phyloP scores from a whole-genome alignment of 2,329 filamentous ascomycete genomes.

The Verticillium dahliae region DNA sequence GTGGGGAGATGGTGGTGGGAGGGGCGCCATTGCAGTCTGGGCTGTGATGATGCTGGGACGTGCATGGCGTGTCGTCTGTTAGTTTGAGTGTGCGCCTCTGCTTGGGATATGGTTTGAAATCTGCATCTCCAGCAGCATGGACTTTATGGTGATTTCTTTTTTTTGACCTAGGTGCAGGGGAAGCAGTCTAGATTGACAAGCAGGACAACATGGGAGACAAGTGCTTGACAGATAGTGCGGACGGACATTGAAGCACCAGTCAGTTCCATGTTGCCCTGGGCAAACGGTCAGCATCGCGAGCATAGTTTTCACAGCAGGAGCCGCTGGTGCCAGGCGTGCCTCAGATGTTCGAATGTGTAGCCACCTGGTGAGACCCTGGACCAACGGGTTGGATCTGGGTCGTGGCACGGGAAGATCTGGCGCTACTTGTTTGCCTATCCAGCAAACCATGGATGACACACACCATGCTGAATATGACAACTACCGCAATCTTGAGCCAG shows the following conservation, averaged over 20 bases:
- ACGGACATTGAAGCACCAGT: neutral
- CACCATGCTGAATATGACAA: neutral
- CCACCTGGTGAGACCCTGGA: neutral
- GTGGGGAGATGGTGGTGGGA: neutral
- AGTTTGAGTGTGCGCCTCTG: too few relatives aligned
- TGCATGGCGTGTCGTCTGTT: neutral
- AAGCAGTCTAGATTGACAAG: too few relatives aligned
- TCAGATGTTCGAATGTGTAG: neutral
- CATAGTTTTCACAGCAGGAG: neutral
- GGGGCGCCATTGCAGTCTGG: neutral
- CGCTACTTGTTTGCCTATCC: neutral
- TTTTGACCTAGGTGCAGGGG: too few relatives aligned
- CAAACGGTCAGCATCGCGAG: neutral
- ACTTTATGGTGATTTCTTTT: too few relatives aligned
- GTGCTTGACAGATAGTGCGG: neutral
- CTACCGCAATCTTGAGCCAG: too few relatives aligned
- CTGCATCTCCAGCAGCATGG: too few relatives aligned
- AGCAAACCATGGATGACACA: neutral
- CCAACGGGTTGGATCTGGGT: neutral
- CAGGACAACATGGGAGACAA: too few relatives aligned
- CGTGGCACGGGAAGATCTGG: neutral
- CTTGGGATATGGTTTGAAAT: too few relatives aligned
- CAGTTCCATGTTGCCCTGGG: neutral
- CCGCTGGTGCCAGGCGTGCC: neutral
- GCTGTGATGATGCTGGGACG: neutral